phyloP scores from a whole-genome alignment of 257 asterid species.

The Coffea canephora region DNA sequence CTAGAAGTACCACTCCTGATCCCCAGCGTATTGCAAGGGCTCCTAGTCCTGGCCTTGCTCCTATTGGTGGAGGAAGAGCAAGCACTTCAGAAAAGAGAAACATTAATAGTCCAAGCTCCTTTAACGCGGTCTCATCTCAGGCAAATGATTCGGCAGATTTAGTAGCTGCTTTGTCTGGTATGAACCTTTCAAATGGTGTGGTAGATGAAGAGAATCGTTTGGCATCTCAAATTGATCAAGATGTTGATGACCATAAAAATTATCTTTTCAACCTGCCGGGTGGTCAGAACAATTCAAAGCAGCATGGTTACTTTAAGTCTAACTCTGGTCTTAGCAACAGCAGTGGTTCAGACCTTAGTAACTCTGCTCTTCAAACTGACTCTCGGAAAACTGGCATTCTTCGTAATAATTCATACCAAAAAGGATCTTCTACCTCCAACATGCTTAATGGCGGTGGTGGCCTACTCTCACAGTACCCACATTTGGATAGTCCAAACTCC shows the following conservation, averaged over 20 bases:
- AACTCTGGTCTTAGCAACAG: slow-evolving; percentile 37
- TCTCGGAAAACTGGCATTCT: slow-evolving; percentile 44
- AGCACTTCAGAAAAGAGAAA: slow-evolving; percentile 64
- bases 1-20: slow-evolving; percentile 97
- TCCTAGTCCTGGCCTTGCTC: slow-evolving; percentile 89
- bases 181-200: slow-evolving; percentile 70
- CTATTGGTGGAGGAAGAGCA: slow-evolving; percentile 80
- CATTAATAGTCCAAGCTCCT: slow-evolving; percentile 51
- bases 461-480: slow-evolving; percentile 57
- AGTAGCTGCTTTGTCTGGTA: slow-evolving; percentile 76
- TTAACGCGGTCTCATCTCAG: slow-evolving; percentile 53
- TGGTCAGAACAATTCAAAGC: slow-evolving; percentile 50
- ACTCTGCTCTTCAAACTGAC: slow-evolving; percentile 41
- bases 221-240: slow-evolving; percentile 42
- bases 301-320: slow-evolving; percentile 46
- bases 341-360: slow-evolving; percentile 38
- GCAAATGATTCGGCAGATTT: slow-evolving; percentile 59
- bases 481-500: slow-evolving; percentile 73
- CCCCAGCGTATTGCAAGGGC: slow-evolving; percentile 74
- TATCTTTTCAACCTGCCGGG: slow-evolving; percentile 61
- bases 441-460: slow-evolving; percentile 49
- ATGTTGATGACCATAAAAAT: slow-evolving; percentile 42
- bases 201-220: slow-evolving; percentile 44
- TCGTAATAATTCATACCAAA: slow-evolving; percentile 48
- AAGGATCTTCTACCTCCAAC: slow-evolving; percentile 52